A percentile compares a stretch with the other conserved stretches of the same genome.
Conservation (phyloP, 1,284 basidiomycete species). For the Tilletiaria anomala region DNA sequence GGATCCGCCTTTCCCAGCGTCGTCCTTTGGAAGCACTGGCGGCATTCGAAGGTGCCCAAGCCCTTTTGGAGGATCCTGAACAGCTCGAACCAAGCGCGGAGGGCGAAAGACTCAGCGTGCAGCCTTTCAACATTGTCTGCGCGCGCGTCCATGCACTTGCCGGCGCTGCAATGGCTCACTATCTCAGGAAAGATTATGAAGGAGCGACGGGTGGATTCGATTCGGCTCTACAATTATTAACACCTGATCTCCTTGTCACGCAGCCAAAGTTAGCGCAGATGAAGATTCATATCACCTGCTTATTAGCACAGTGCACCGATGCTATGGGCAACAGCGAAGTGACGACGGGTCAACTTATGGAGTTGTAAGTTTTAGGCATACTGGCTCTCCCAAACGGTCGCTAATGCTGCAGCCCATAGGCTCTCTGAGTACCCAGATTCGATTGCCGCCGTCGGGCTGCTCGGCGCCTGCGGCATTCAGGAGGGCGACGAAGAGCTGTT, state of each 20-base stretch:
- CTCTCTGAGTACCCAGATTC: slow-evolving; percentile 39
- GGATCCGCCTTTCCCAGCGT: slow-evolving; percentile 53
- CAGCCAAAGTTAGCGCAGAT: slow-evolving; percentile 45
- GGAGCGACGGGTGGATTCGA: neutral
- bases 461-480: slow-evolving; percentile 73
- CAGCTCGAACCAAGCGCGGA: slow-evolving; percentile 39
- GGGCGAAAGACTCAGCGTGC: slow-evolving; percentile 1
- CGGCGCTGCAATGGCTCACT: slow-evolving; percentile 1
- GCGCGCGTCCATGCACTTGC: neutral
- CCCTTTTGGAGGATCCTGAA: slow-evolving; percentile 52
- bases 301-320: slow-evolving; percentile 66
- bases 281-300: slow-evolving; percentile 60
- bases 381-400: neutral
- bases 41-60: slow-evolving; percentile 58
- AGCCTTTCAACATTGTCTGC: slow-evolving; percentile 2
- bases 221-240: neutral
- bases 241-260: neutral
- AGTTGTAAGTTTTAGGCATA: slow-evolving; percentile 50
- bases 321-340: slow-evolving; percentile 61
- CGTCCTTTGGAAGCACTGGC: slow-evolving; percentile 53
- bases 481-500: slow-evolving; percentile 63
- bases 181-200: neutral
- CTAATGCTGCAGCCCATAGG: slow-evolving; percentile 2
- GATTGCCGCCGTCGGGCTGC: slow-evolving; percentile 60
- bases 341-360: slow-evolving; percentile 64